Evolutionary conservation across 148 eudicot species (phyloP), one percentile per base, ranked within the genome.

Genomic region (Persicaria tinctoria): DNA sequence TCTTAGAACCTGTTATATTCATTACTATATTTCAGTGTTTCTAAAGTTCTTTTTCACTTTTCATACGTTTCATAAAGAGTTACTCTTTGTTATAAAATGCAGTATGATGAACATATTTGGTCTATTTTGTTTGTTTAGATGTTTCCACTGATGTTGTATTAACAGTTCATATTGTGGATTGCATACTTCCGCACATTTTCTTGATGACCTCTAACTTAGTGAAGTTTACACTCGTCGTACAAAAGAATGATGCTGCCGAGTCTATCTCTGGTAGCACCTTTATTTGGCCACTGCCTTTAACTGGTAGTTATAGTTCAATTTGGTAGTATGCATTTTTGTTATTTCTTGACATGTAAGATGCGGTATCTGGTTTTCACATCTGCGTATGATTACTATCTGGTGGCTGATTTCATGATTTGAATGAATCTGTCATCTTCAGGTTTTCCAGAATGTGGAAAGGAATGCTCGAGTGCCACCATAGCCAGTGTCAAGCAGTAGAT

Each of bases 401-500:
- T 53, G 56, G 1, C 38, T 59, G 6, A 59, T 18, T 18, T 18
- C 11, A 10, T 59, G 6, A 59, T 18, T 7, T 18, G 32, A 10
- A 59, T 6, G n/a, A 59, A n/a, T 18, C 64, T 59, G 6, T 59
- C n/a, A 17, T 59, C 64, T 59, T 59, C 87, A 95, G 98, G 83
- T 82, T 95, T 73, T 79, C 88, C 44, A 84, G 85, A 72, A 90
- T 92, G 93, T 95, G 97, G 98, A 92, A 86, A 76, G 81, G 86
- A 41, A 92, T 92, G 97, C 89, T 86, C 45, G 93, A 92, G 56
- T 92, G 98, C 82, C 98, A 95, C 78, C 96, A 78, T 47, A 84
- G 51, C 78, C 98, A 95, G 77, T 84, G 86, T 64, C 86, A 84
- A 81, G 97, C 91, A 17, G 85, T 95, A 75, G 86, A 78, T 56